phyloP scores from a whole-genome alignment of 1,139 yeast species.

The Taiozyma sp. region DNA sequence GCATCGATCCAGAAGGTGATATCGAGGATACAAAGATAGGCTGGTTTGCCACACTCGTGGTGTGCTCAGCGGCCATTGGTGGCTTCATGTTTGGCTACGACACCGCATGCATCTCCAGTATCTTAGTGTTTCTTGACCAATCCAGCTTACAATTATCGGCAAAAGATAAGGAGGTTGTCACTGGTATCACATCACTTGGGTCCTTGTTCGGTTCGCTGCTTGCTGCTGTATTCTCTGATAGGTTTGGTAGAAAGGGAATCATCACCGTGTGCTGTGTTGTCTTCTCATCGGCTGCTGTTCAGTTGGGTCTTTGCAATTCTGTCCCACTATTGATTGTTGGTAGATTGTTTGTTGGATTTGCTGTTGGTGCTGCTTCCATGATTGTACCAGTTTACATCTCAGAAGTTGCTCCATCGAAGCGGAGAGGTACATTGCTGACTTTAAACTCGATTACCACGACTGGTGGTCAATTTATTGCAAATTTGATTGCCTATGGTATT shows the following conservation, averaged over 20 bases:
- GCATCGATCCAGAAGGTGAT: conserved; percentile 2
- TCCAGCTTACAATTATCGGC: conserved; percentile 23
- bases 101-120: conserved; percentile 40
- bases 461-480: conserved; percentile 41
- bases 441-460: conserved; percentile 39
- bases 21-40: conserved; percentile 27
- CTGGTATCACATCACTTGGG: conserved; percentile 39
- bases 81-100: conserved; percentile 40
- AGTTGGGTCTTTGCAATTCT: conserved; percentile 31
- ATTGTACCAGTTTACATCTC: conserved; percentile 38
- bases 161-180: conserved; percentile 34
- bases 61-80: conserved; percentile 27
- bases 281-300: conserved; percentile 33
- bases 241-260: conserved; percentile 33
- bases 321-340: conserved; percentile 30
- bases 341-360: conserved; percentile 36
- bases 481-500: conserved; percentile 30
- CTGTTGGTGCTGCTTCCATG: conserved; percentile 40
- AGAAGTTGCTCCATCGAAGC: conserved; percentile 36
- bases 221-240: conserved; percentile 33
- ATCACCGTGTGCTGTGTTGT: conserved; percentile 32
- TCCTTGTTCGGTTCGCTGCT: conserved; percentile 38
- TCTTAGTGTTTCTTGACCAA: conserved; percentile 32
- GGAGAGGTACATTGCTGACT: conserved; percentile 35
- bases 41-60: conserved; percentile 16